Base-by-base conservation (phyloP, 108 stramenopile genomes). In the Pseudonitzschia multiseries region DNA sequence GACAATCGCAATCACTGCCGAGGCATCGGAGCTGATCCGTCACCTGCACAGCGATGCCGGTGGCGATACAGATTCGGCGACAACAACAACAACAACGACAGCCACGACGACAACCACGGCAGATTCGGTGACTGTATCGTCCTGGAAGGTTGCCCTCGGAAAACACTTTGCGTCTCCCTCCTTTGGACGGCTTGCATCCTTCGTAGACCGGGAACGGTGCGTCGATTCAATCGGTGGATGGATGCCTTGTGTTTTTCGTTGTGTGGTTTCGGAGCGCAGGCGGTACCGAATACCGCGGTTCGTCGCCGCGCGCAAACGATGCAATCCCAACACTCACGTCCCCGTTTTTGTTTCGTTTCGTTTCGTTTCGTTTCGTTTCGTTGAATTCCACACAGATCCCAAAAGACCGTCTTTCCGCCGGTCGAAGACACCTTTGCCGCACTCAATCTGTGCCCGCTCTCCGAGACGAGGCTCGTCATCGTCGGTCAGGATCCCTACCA, bases 401-500 rank as follows among this genome's bases (percentile, higher is more conserved):
- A 67, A 26, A 22, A 71, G 13, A 75, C 82, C 9, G 76, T 99
- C 21, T 99, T 81, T 72, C 99, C 99, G 0, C 95, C 98, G 0
- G 57, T 80, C 10, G 70, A 76, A 21, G 82, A 94, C 41, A 72
- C 93, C 4, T 99, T 98, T 77, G 59, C 97, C 17, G 96, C 98
- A 15, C 78, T 99, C 33, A 94, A 98, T 68, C 68, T 88, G 17
- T 92, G 89, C 61, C 94, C 96, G 1, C 75, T 97, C 31, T 73
- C 86, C 12, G 62, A 80, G 18, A 81, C 94, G 22, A 86, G 83
- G 69, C 92, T 98, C 10, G 98, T 99, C 15, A 97, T 99, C 72
- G 82, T 99, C n/a, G 99, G 99, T 15, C 99, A 99, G 74, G 99
- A 99, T 78, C 99, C 99, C 6, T 99, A 99, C 81, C 99, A 99